These are phyloP conservation scores for Trypanosoma cruzi DNA, from an alignment of 208 protist species.

Conservation along the genomic window DNA sequence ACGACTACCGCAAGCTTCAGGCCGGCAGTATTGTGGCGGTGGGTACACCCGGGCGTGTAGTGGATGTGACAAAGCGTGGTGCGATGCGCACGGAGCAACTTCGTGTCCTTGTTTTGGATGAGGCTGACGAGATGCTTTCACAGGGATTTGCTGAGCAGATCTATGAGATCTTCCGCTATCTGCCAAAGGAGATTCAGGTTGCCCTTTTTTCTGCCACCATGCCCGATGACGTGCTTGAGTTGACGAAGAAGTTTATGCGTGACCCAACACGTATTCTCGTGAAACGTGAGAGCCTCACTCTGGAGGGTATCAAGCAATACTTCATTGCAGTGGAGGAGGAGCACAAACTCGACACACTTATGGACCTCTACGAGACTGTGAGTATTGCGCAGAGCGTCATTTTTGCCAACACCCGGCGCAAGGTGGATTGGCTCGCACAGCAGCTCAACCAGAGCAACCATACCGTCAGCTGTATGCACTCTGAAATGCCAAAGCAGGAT, in stretches of 20 bases:
- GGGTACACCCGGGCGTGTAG: slow-evolving; percentile 98
- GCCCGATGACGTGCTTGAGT: slow-evolving; percentile 98
- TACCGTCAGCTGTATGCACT: slow-evolving; percentile 97
- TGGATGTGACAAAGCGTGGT: slow-evolving; percentile 96
- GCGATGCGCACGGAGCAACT: slow-evolving; percentile 86
- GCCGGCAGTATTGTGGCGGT: slow-evolving; percentile 94
- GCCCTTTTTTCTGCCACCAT: slow-evolving; percentile 99
- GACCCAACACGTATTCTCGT: slow-evolving; percentile 99
- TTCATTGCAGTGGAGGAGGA: slow-evolving; percentile 97
- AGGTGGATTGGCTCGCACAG: slow-evolving; percentile 97
- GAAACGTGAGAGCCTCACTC: slow-evolving; percentile 98
- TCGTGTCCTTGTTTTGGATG: slow-evolving; percentile 98
- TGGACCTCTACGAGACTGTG: slow-evolving; percentile 94
- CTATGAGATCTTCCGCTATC: slow-evolving; percentile 98
- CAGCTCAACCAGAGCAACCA: slow-evolving; percentile 91
- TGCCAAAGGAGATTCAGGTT: slow-evolving; percentile 97
- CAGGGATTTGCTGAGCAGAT: slow-evolving; percentile 98
- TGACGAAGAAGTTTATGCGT: slow-evolving; percentile 99
- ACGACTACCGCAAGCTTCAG: slow-evolving; percentile 96
- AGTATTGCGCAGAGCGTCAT: slow-evolving; percentile 97
- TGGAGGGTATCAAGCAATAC: slow-evolving; percentile 99
- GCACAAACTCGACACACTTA: slow-evolving; percentile 99
- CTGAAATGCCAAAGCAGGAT: slow-evolving; percentile 98
- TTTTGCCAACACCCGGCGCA: slow-evolving; percentile 99
- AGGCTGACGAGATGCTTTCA: slow-evolving; percentile 99